These are phyloP conservation scores for Mycena crocata DNA, from an alignment of 768 basidiomycete species.

Conservation along the genomic window DNA sequence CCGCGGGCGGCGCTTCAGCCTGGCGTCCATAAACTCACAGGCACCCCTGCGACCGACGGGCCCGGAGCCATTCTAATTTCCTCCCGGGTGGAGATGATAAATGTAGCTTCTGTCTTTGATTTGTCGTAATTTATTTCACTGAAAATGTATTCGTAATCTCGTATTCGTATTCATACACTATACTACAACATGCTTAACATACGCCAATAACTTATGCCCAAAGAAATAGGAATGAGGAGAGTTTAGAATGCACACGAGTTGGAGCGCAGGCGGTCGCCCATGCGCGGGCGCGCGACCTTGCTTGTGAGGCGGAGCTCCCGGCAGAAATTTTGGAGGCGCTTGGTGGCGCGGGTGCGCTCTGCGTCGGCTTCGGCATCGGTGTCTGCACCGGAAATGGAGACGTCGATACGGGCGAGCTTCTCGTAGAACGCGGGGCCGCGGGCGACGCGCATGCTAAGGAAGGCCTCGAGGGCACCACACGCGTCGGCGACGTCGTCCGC, in stretches of 20 bases:
- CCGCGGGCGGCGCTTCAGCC: conserved; percentile 14
- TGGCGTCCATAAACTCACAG: background rate
- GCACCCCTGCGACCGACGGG: conserved; percentile 2
- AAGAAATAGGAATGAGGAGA: background rate
- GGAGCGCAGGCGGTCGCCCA: conserved; percentile 26
- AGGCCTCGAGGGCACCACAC: conserved; percentile 66
- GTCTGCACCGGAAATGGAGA: conserved; percentile 55
- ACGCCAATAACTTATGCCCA: background rate
- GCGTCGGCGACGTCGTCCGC: conserved; percentile 74
- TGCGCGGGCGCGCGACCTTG: conserved; percentile 40
- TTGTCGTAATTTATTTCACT: too few species aligned
- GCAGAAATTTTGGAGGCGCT: conserved; percentile 62
- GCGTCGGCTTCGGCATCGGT: conserved; percentile 50
- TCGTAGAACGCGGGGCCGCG: conserved; percentile 62
- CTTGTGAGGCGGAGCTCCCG: conserved; percentile 58
- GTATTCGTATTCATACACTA: conserved; percentile 1
- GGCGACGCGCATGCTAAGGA: conserved; percentile 64
- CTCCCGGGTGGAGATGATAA: background rate
- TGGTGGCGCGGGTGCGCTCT: conserved; percentile 54
- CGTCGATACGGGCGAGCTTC: conserved; percentile 60
- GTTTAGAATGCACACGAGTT: conserved; percentile 32
- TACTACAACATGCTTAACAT: background rate
- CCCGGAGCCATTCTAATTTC: too few species aligned
- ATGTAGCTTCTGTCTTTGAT: too few species aligned
- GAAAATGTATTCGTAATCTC: too few species aligned